Percentiles rank a stretch among this genome's conserved stretches.
Evolutionary conservation across 352 stramenopile genomes (phyloP).

Genomic region (Phytophthora syringae): DNA sequence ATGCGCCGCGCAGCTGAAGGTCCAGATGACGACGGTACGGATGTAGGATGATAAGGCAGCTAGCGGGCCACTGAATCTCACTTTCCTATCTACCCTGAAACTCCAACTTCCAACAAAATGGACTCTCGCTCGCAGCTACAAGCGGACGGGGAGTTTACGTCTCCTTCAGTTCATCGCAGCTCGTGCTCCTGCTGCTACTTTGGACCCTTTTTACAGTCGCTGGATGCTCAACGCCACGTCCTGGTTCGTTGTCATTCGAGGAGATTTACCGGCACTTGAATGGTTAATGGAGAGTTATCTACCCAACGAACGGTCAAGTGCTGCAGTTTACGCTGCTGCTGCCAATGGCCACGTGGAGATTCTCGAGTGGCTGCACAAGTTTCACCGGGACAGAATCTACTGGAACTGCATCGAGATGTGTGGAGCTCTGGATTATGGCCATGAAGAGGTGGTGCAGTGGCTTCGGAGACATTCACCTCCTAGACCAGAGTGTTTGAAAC

Average conservation of each 20-base stretch:
- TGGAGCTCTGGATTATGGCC: conserved; percentile 35
- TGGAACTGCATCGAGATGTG: conserved; percentile 29
- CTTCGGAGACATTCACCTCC: conserved; percentile 32
- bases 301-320: conserved; percentile 15
- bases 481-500: conserved; percentile 5
- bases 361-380: conserved; percentile 19
- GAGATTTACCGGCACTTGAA: conserved; percentile 14
- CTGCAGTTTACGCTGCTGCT: conserved; percentile 25
- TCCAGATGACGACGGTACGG: too few relatives aligned
- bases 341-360: conserved; percentile 12
- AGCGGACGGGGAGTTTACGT: conserved; percentile 12
- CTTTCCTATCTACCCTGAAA: too few relatives aligned
- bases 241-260: conserved; percentile 12
- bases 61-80: too few relatives aligned
- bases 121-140: conserved; percentile 17
- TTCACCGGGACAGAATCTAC: background rate
- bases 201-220: conserved; percentile 22
- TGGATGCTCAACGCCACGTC: conserved; percentile 18
- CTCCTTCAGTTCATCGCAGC: conserved; percentile 17
- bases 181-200: background rate
- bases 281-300: conserved; percentile 22
- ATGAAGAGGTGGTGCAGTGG: conserved; percentile 47
- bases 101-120: too few relatives aligned
- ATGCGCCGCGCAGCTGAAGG: too few relatives aligned
- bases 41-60: too few relatives aligned